Evolutionary conservation across 2,329 filamentous ascomycete species (phyloP).

Genomic region (Nigrospora osmanthi): DNA sequence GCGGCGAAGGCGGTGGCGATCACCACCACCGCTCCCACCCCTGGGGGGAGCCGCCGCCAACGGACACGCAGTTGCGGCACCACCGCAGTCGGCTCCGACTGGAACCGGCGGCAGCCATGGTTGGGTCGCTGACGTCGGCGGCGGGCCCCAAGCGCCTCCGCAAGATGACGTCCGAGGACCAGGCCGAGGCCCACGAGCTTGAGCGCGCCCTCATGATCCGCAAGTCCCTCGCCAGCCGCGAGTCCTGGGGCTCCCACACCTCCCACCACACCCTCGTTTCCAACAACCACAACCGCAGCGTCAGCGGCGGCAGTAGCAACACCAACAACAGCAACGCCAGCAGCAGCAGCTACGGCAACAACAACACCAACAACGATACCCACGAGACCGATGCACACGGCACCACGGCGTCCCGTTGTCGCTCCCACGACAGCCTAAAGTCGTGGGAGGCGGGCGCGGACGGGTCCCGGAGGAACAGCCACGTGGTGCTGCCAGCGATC

Average conservation of each 20-base stretch:
- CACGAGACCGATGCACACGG: not conserved
- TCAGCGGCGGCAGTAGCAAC: not conserved
- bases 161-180: conserved; percentile 1
- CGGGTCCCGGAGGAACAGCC: no score
- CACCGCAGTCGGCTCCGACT: no score
- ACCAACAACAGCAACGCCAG: not conserved
- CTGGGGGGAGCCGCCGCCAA: not conserved
- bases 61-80: not conserved
- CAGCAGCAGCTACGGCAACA: not conserved
- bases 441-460: no score
- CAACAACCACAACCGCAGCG: not conserved
- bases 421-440: no score
- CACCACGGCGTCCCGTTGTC: no score
- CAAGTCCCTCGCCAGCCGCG: conserved; percentile 21
- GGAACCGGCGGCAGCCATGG: no score
- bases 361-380: not conserved
- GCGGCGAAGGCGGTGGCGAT: not conserved
- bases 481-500: no score
- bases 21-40: not conserved
- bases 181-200: conserved; percentile 13
- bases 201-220: conserved; percentile 21
- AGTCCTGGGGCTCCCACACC: conserved; percentile 5
- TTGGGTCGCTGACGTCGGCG: no score
- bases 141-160: not conserved
- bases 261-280: no score